Percentiles rank a stretch among this genome's conserved stretches.
phyloP scores from a whole-genome alignment of 2,329 filamentous ascomycete genomes.

The Colletotrichum liriopes region DNA sequence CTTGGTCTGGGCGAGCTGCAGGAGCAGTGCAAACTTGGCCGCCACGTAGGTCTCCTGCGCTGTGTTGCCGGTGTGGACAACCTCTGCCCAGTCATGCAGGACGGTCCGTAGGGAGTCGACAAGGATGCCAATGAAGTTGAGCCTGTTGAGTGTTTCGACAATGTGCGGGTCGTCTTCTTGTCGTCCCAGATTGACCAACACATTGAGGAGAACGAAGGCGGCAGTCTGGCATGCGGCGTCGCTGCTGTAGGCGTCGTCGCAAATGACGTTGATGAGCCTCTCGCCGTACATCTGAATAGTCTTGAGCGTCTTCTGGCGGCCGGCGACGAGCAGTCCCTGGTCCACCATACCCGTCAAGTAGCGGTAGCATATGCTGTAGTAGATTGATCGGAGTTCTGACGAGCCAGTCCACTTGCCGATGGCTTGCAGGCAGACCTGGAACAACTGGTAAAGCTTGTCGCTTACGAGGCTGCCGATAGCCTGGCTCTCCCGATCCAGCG shows the following conservation, averaged over 20 bases:
- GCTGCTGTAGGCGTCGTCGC: slow-evolving; percentile 92
- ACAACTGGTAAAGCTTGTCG: slow-evolving; percentile 92
- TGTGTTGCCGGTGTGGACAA: slow-evolving; percentile 61
- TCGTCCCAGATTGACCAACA: slow-evolving; percentile 81
- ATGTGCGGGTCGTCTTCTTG: slow-evolving; percentile 81
- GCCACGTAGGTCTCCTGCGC: slow-evolving; percentile 70
- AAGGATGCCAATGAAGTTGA: slow-evolving; percentile 93
- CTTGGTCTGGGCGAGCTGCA: slow-evolving; percentile 87
- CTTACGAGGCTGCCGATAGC: slow-evolving; percentile 81
- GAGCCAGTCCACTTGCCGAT: slow-evolving; percentile 82
- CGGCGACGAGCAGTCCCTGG: slow-evolving; percentile 63
- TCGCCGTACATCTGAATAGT: slow-evolving; percentile 79
- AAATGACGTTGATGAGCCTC: slow-evolving; percentile 86
- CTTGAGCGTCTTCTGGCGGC: slow-evolving; percentile 77
- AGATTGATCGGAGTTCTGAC: slow-evolving; percentile 82
- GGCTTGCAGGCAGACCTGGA: slow-evolving; percentile 87
- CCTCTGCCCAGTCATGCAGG: slow-evolving; percentile 78
- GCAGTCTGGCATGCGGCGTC: slow-evolving; percentile 87
- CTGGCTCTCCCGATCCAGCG: slow-evolving; percentile 60
- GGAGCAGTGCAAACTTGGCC: slow-evolving; percentile 85
- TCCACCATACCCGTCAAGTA: slow-evolving; percentile 82
- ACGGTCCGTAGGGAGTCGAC: slow-evolving; percentile 89
- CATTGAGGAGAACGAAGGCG: slow-evolving; percentile 86
- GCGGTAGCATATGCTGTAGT: slow-evolving; percentile 93
- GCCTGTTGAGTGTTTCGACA: slow-evolving; percentile 83